Evolutionary conservation across 306 rosid genomes (phyloP).

Genomic region (Hippophae tibetana): DNA sequence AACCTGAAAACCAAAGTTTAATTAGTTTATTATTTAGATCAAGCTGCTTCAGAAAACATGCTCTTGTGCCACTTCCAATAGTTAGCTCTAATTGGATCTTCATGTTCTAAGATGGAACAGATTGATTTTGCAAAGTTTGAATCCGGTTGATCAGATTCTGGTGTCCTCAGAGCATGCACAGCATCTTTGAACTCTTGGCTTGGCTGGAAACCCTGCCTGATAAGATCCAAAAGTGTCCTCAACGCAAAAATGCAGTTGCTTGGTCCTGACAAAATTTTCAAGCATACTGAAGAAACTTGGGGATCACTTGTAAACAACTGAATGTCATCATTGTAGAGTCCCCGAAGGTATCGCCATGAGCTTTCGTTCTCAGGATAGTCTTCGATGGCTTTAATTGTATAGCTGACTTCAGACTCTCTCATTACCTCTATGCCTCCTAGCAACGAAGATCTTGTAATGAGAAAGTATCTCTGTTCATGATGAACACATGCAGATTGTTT

Average conservation of each 20-base stretch:
- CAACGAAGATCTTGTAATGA: constrained; percentile 69
- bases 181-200: constrained; percentile 44
- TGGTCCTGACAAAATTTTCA: constrained; percentile 42
- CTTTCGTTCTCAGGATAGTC: constrained; percentile 77
- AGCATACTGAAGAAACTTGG: constrained; percentile 46
- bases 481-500: neutral
- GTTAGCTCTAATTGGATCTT: constrained; percentile 64
- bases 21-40: neutral
- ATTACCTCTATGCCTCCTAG: constrained; percentile 61
- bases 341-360: constrained; percentile 91
- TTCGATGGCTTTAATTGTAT: constrained; percentile 53
- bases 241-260: constrained; percentile 54
- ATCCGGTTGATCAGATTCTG: constrained; percentile 33
- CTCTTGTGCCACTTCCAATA: constrained; percentile 80
- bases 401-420: constrained; percentile 74
- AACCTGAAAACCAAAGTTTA: too few relatives aligned
- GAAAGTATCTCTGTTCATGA: constrained; percentile 64
- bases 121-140: constrained; percentile 37
- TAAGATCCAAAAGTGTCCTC: constrained; percentile 75
- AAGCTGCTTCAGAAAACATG: constrained; percentile 30
- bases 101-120: constrained; percentile 53
- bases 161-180: constrained; percentile 36
- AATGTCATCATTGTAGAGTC: constrained; percentile 61
- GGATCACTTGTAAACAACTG: constrained; percentile 45
- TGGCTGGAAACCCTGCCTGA: constrained; percentile 58